A percentile compares a stretch with the other conserved stretches of the same genome.
These are phyloP conservation scores for Dicorynia guianensis DNA, from an alignment of 306 rosid species.

Conservation along the genomic window DNA sequence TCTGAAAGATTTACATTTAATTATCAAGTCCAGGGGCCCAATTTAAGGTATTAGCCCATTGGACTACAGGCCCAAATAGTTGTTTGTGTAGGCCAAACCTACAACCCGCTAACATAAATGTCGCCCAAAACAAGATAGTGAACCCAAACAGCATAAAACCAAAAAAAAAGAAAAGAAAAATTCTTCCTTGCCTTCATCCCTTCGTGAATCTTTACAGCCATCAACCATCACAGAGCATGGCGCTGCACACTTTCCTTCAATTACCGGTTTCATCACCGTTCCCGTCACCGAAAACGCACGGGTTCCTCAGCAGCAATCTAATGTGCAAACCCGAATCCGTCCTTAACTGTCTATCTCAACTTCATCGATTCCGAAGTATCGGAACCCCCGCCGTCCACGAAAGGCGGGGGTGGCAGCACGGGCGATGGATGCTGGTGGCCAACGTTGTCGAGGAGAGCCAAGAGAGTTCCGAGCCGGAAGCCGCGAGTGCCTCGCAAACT, in stretches of 20 bases:
- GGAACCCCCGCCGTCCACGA: background rate
- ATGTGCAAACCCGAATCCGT: constrained; percentile 30
- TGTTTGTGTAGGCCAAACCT: too few species aligned
- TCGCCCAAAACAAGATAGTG: too few species aligned
- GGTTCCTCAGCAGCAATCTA: background rate
- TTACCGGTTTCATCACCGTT: constrained; percentile 33
- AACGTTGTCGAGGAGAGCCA: constrained; percentile 66
- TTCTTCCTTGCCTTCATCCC: too few species aligned
- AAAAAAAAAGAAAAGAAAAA: too few species aligned
- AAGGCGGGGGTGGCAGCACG: background rate
- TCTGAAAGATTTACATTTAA: too few species aligned
- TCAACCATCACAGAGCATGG: constrained; percentile 9
- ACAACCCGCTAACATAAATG: too few species aligned
- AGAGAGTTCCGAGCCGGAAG: constrained; percentile 54
- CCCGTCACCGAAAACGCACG: constrained; percentile 18
- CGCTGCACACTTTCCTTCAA: constrained; percentile 37
- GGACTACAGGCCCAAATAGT: too few species aligned
- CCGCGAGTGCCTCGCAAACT: constrained; percentile 25
- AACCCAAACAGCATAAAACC: too few species aligned
- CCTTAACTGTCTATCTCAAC: constrained; percentile 2
- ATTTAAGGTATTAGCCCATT: too few species aligned
- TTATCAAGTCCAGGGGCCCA: too few species aligned
- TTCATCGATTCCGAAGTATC: constrained; percentile 12
- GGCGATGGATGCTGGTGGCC: background rate
- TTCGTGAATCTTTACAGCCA: too few species aligned